Percentiles rank a stretch among this genome's conserved stretches.
Evolutionary conservation across 2,329 filamentous ascomycete genomes (phyloP).

Genomic region (Microthyrium microscopicum): DNA sequence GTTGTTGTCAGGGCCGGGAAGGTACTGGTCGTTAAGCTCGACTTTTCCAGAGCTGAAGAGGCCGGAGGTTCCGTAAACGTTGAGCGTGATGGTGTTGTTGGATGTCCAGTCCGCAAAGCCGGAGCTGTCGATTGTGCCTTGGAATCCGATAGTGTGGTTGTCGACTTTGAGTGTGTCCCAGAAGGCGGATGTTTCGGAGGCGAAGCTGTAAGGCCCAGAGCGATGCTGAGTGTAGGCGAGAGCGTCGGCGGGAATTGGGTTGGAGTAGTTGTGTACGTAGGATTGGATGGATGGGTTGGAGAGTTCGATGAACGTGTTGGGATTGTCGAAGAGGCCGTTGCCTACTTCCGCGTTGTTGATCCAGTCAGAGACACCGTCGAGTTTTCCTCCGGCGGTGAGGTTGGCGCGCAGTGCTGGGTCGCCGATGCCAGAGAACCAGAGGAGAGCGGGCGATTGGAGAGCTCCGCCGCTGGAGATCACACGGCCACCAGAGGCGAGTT

Average conservation of each 20-base stretch:
- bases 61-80: conserved; percentile 40
- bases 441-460: conserved; percentile 13
- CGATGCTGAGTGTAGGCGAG: conserved; percentile 31
- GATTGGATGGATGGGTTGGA: conserved; percentile 27
- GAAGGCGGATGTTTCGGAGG: conserved; percentile 36
- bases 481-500: conserved; percentile 16
- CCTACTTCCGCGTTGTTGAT: conserved; percentile 34
- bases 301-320: conserved; percentile 37
- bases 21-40: conserved; percentile 27
- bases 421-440: conserved; percentile 26
- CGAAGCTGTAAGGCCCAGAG: conserved; percentile 36
- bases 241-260: conserved; percentile 25
- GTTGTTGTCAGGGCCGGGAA: conserved; percentile 24
- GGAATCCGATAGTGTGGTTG: conserved; percentile 27
- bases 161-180: conserved; percentile 31
- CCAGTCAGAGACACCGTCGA: conserved; percentile 24
- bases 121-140: conserved; percentile 35
- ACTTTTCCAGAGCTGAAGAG: conserved; percentile 33
- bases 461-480: conserved; percentile 24
- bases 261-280: conserved; percentile 24
- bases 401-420: conserved; percentile 11
- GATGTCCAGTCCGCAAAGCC: conserved; percentile 25
- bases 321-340: conserved; percentile 37
- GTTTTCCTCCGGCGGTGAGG: conserved; percentile 21
- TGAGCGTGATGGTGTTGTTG: conserved; percentile 35